Evolutionary conservation across 2,329 filamentous ascomycete species (phyloP), one percentile per base, ranked within the genome.

Genomic region (Penicillium rolfsii): DNA sequence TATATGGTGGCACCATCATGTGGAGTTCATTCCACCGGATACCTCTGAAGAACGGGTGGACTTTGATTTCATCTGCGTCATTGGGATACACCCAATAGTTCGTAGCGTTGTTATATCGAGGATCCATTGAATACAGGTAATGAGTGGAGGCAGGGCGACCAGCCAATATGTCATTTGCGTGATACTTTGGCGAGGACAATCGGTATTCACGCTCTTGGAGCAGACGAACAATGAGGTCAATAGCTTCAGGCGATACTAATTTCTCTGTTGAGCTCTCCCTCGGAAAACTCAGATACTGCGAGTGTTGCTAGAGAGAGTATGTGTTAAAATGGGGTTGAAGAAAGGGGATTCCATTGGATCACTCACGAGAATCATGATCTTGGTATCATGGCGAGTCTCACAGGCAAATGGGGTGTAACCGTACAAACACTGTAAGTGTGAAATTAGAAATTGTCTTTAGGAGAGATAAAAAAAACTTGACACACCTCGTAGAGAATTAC

Each of bases 381-480:
- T 98, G 2, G 93, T 98, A 67, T 90, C 85, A 60, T 92, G 87
- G 9, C 93, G 85, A 48, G 91, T 89, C 52, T 94, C 90, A 16
- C 90, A 87, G 55, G 93, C 86, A 74, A 98, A 98, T 0, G 94
- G 94, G 0, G 94, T 97, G 63, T 89, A 90, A 0, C 94, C 94
- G 73, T 95, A 98, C 1, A 98, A 81, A 71, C 94, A 97, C 83
- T 87, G 46, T 38, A 50, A 11, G 52, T 28, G 45, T 66, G 52
- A 65, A 57, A 30, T 8, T 8, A 45, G 35, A 24, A 14, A 14
- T 24, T 22, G 8, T 26, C 5, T 26, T 12, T 11, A 8, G 9
- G 11, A 30, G 24, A 12, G 24, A 0, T 1, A 4, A 3, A 4
- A 41, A 4, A 41, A 46, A 1, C 7, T 35, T 36, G 19, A 54